Conservation (phyloP, 2,329 filamentous ascomycete species). For the Alternaria brassicae region DNA sequence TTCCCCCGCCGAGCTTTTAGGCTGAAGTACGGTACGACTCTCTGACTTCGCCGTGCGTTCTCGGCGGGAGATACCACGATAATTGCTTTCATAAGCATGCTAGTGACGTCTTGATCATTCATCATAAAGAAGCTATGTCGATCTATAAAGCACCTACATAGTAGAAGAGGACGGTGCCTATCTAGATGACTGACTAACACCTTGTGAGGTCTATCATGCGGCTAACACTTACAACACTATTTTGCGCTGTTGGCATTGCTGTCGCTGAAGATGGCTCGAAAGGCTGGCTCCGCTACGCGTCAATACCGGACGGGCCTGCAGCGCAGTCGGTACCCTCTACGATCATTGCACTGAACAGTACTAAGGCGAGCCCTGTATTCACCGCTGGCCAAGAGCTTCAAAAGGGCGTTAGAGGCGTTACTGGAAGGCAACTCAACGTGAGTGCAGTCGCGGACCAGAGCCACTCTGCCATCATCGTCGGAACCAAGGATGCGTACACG, state of each 20-base stretch:
- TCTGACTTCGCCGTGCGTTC: neutral
- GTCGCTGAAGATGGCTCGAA: conserved; percentile 66
- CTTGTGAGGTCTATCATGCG: conserved; percentile 9
- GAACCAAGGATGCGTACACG: conserved; percentile 56
- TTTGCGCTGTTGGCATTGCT: neutral
- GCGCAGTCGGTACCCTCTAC: conserved; percentile 56
- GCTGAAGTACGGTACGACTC: conserved; percentile 17
- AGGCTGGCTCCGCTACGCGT: conserved; percentile 71
- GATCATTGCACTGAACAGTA: conserved; percentile 63
- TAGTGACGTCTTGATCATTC: conserved; percentile 6
- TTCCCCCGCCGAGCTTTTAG: conserved; percentile 6
- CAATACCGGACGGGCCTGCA: conserved; percentile 52
- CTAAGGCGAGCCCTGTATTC: conserved; percentile 63
- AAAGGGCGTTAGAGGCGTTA: conserved; percentile 64
- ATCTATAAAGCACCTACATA: conserved; percentile 13
- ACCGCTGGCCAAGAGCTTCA: conserved; percentile 67
- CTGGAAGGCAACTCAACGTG: conserved; percentile 58
- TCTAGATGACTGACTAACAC: neutral
- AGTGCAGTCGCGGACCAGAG: conserved; percentile 28
- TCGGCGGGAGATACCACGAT: conserved; percentile 6
- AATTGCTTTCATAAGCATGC: neutral
- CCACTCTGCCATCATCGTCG: conserved; percentile 56
- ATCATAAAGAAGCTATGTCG: neutral
- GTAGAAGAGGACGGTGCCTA: neutral
- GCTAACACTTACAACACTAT: conserved; percentile 6